These are phyloP conservation scores for Plenodomus biglobosus DNA, from an alignment of 2,329 filamentous ascomycete species.

Conservation along the genomic window DNA sequence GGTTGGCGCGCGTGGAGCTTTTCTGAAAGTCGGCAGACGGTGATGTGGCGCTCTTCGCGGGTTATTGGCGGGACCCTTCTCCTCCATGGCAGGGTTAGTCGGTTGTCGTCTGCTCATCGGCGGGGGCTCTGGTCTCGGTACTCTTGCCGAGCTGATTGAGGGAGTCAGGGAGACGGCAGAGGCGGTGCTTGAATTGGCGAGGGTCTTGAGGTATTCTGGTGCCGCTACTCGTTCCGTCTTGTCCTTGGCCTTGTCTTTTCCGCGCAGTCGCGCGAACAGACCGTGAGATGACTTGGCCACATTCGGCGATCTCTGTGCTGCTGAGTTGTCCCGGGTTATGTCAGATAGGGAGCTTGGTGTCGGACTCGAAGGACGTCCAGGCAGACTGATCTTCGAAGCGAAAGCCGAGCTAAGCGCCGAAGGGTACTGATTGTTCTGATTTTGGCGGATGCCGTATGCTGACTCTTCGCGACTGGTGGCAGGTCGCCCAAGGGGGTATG, in stretches of 20 bases:
- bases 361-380: conserved; percentile 74
- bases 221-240: conserved; percentile 45
- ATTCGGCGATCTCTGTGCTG: conserved; percentile 57
- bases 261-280: conserved; percentile 57
- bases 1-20: conserved; percentile 33
- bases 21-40: conserved; percentile 55
- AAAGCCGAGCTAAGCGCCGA: conserved; percentile 52
- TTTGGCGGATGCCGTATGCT: conserved; percentile 50
- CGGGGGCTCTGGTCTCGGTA: conserved; percentile 32
- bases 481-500: conserved; percentile 64
- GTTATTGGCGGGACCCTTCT: conserved; percentile 26
- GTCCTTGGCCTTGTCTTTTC: conserved; percentile 53
- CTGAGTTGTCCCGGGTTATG: conserved; percentile 50
- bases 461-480: conserved; percentile 75
- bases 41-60: conserved; percentile 41
- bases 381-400: conserved; percentile 52
- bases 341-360: conserved; percentile 73
- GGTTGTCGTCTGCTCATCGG: conserved; percentile 32
- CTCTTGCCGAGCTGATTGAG: conserved; percentile 32
- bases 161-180: conserved; percentile 47
- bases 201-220: conserved; percentile 44
- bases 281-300: conserved; percentile 54
- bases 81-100: conserved; percentile 20
- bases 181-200: conserved; percentile 29
- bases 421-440: conserved; percentile 51